Conservation (phyloP, 2,329 filamentous ascomycete genomes). For the Tolypocladium tropicale region DNA sequence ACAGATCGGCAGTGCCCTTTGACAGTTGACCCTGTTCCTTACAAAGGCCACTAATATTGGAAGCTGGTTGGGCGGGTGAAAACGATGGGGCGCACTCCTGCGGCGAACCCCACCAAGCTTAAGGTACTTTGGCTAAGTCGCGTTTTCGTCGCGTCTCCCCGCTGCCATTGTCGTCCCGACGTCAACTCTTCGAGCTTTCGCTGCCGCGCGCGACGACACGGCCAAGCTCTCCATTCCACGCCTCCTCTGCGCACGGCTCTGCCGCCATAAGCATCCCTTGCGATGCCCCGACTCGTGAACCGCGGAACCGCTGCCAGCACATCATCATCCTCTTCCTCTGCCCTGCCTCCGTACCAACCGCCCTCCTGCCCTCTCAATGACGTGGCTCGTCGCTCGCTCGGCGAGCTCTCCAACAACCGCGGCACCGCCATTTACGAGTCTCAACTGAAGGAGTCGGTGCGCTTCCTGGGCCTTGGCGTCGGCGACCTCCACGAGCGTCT, state of each 20-base stretch:
- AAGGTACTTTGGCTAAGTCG: neutral
- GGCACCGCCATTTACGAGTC: conserved; percentile 31
- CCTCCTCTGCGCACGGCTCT: neutral
- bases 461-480: conserved; percentile 33
- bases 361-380: conserved; percentile 34
- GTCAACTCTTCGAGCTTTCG: neutral
- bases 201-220: neutral
- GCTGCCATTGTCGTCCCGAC: neutral
- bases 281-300: conserved; percentile 23
- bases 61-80: too few relatives aligned
- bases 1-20: too few relatives aligned
- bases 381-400: conserved; percentile 25
- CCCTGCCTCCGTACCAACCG: conserved; percentile 40
- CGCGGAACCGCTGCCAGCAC: conserved; percentile 9
- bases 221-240: neutral
- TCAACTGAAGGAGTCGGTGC: conserved; percentile 34
- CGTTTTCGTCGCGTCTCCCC: neutral
- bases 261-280: neutral
- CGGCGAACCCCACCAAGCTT: neutral
- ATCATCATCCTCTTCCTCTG: conserved; percentile 10
- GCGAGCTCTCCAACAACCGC: conserved; percentile 30
- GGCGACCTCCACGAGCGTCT: conserved; percentile 39
- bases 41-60: too few relatives aligned
- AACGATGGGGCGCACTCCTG: too few relatives aligned
- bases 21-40: too few relatives aligned